These are phyloP conservation scores for Chlamydomonas incerta DNA, from an alignment of 139 green algal genomes.

Conservation along the genomic window DNA sequence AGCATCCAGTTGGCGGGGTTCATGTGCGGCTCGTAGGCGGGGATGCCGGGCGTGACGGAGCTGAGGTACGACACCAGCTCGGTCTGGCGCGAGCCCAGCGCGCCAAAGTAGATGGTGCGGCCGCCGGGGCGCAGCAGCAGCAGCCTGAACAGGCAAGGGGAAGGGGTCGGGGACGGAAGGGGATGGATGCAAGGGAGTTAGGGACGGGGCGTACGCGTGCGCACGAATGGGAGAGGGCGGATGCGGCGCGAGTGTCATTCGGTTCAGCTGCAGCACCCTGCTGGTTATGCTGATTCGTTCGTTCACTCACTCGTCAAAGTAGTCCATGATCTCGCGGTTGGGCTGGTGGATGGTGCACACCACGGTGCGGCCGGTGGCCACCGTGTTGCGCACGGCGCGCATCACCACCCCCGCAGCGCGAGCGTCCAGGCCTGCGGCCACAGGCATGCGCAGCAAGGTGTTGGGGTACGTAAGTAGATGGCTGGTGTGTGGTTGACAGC, in stretches of 20 bases:
- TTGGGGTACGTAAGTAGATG: too few relatives aligned
- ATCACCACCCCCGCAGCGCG: constrained; percentile 88
- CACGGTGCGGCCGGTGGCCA: constrained; percentile 81
- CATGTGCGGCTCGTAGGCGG: background rate
- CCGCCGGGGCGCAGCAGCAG: constrained; percentile 79
- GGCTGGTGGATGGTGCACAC: constrained; percentile 96
- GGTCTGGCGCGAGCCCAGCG: constrained; percentile 66
- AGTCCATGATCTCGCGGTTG: constrained; percentile 76
- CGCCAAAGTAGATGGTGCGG: constrained; percentile 80
- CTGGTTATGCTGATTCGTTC: too few relatives aligned
- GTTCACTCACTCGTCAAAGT: constrained; percentile 34
- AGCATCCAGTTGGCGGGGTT: constrained; percentile 91
- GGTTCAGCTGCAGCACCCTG: too few relatives aligned
- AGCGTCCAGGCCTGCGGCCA: constrained; percentile 79
- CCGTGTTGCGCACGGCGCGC: constrained; percentile 84
- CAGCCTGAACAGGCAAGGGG: constrained; percentile 51
- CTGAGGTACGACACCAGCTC: constrained; percentile 74
- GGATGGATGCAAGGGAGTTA: background rate
- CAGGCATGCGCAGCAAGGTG: too few relatives aligned
- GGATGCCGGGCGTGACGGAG: background rate
- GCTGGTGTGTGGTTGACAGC: too few relatives aligned
- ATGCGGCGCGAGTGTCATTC: too few relatives aligned
- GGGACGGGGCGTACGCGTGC: too few relatives aligned
- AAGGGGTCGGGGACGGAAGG: background rate
- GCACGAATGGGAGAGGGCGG: too few relatives aligned